A percentile compares a stretch with the other conserved stretches of the same genome.
phyloP scores from a whole-genome alignment of 139 green algal species.

The Klebsormidium nitens region DNA sequence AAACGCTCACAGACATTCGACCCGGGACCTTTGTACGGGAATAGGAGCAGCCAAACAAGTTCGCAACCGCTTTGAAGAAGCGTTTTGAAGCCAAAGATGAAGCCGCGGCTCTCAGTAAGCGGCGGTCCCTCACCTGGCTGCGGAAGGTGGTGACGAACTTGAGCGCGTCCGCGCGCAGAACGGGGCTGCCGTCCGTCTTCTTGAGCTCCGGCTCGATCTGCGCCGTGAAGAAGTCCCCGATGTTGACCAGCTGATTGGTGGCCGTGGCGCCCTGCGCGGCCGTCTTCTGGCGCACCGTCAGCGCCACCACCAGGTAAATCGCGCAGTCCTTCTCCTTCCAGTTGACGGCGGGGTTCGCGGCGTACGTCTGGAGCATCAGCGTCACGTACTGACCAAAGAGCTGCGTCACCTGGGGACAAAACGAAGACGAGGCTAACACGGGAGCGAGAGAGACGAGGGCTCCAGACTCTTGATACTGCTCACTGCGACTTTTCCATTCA shows the following conservation, averaged over 20 bases:
- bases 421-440: neutral
- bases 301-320: conserved; percentile 87
- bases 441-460: neutral
- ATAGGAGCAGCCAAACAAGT: too few species aligned
- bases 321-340: conserved; percentile 94
- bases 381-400: conserved; percentile 79
- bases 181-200: conserved; percentile 38
- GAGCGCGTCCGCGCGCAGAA: conserved; percentile 92
- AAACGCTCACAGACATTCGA: too few species aligned
- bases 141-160: conserved; percentile 94
- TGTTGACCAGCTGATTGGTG: conserved; percentile 84
- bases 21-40: too few species aligned
- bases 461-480: neutral
- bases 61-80: too few species aligned
- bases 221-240: conserved; percentile 76
- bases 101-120: too few species aligned
- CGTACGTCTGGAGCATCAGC: conserved; percentile 66
- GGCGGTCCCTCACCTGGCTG: conserved; percentile 1
- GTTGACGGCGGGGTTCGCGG: conserved; percentile 48
- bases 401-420: conserved; percentile 51
- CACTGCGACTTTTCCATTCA: too few species aligned
- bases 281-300: conserved; percentile 80
- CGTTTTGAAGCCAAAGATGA: too few species aligned
- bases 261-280: conserved; percentile 74
- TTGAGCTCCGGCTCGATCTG: conserved; percentile 85